These are phyloP conservation scores for Macrophomina phaseolina DNA, from an alignment of 2,329 filamentous ascomycete species.

Conservation along the genomic window DNA sequence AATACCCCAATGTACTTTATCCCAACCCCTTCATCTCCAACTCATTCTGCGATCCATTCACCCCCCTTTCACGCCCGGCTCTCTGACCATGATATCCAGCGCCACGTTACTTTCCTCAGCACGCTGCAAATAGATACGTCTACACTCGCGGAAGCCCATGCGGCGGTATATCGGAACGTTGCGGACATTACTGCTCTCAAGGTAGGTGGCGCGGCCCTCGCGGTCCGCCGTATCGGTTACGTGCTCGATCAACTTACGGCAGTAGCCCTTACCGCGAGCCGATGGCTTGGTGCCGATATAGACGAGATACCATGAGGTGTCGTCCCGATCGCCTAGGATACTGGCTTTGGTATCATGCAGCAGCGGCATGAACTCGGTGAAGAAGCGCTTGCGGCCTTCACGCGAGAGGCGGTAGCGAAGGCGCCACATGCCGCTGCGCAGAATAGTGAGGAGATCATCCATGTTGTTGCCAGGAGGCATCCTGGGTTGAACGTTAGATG, in stretches of 20 bases:
- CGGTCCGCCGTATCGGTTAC: slow-evolving; percentile 70
- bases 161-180: slow-evolving; percentile 77
- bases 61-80: slow-evolving; percentile 54
- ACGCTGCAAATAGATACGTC: slow-evolving; percentile 67
- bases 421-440: slow-evolving; percentile 79
- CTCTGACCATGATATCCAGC: slow-evolving; percentile 82
- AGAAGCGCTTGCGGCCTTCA: slow-evolving; percentile 77
- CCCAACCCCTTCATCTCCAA: background rate
- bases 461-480: slow-evolving; percentile 76
- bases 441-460: slow-evolving; percentile 73
- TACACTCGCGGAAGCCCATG: slow-evolving; percentile 72
- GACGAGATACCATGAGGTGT: slow-evolving; percentile 78
- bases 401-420: slow-evolving; percentile 74
- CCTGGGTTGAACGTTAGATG: slow-evolving; percentile 52
- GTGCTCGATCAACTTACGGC: slow-evolving; percentile 71
- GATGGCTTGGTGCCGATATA: slow-evolving; percentile 79
- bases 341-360: slow-evolving; percentile 74
- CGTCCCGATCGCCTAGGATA: slow-evolving; percentile 70
- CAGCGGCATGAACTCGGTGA: slow-evolving; percentile 75
- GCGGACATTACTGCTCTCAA: slow-evolving; percentile 73
- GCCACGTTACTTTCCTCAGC: slow-evolving; percentile 62
- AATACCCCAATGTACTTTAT: background rate
- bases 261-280: slow-evolving; percentile 75
- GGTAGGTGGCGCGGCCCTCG: slow-evolving; percentile 72
- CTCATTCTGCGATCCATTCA: background rate